Evolutionary conservation across 176 grass and related monocot genomes (phyloP).

Genomic region (Urochloa ruziziensis): DNA sequence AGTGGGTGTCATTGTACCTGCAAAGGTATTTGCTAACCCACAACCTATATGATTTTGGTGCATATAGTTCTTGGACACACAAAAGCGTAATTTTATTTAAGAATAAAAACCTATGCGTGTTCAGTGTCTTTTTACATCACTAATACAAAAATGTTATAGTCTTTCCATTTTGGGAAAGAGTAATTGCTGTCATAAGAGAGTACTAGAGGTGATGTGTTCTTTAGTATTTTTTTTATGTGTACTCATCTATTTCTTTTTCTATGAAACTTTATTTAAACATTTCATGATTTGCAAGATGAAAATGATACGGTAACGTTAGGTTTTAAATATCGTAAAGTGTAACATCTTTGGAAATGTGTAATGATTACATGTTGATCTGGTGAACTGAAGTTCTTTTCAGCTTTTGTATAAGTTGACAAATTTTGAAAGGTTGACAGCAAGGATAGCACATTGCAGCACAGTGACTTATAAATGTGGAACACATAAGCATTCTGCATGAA

Average conservation of each 20-base stretch:
- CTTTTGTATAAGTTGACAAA: neutral
- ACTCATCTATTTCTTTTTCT: neutral
- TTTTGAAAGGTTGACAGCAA: neutral
- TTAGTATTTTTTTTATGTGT: neutral
- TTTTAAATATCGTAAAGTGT: neutral
- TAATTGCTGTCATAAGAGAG: slow-evolving; percentile 1
- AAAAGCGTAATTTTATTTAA: neutral
- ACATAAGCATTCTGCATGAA: neutral
- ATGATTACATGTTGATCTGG: neutral
- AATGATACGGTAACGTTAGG: neutral
- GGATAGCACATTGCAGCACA: neutral
- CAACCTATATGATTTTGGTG: neutral
- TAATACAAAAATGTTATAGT: neutral
- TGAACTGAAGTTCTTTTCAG: neutral
- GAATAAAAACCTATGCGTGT: slow-evolving; percentile 10
- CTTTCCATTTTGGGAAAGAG: slow-evolving; percentile 4
- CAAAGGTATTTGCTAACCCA: slow-evolving; percentile 58
- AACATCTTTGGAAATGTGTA: neutral
- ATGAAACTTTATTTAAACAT: neutral
- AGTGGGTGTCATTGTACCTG: slow-evolving; percentile 67
- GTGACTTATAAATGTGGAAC: neutral
- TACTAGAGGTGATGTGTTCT: neutral
- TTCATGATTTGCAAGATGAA: neutral
- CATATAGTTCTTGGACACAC: slow-evolving; percentile 18
- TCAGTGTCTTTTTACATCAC: neutral